Evolutionary conservation across 1,284 basidiomycete genomes (phyloP), one percentile per base, ranked within the genome.

Genomic region (Ganoderma lingzhi): DNA sequence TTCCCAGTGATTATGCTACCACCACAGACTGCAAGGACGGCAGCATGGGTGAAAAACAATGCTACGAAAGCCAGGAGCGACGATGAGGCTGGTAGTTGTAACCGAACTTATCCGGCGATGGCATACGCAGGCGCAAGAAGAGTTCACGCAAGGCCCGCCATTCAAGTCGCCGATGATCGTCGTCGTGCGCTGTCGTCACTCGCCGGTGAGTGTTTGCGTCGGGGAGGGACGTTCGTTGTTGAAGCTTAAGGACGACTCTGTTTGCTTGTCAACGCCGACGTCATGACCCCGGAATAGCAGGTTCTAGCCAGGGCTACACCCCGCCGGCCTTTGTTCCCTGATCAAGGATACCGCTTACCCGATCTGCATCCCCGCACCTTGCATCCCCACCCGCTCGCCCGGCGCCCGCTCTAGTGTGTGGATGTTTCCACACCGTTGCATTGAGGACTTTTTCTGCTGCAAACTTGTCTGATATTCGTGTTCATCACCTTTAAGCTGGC

Each of bases 311-410:
- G 35, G 37, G 59, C 28, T 28, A 28, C n/a, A 19, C 51, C 44
- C 28, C 53, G 39, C 6, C 44, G 35, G 39, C 62, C 56, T 41
- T 51, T 53, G 63, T 64, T 45, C 63, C 63, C 28, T 68, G 67
- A 61, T 64, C 65, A 55, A 42, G 58, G 14, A 10, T 8, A 8
- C 62, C 44, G 19, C 53, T 55, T 64, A n/a, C 63, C 63, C 66
- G 62, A 67, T 63, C 53, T 23, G 23, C 55, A 6, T 35, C 66
- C 39, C 66, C 62, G 63, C 62, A 67, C 63, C 66, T 14, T 56
- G 23, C 55, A 6, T 35, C 66, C 39, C 66, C 62, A 67, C 62
- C 63, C 63, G 62, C 8, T 56, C n/a, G 35, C 32, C 56, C 14
- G 23, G 23, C 15, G 23, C 35, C 19, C 35, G 19, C 56, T 37